A percentile compares a stretch with the other conserved stretches of the same genome.
phyloP scores from a whole-genome alignment of 345 rosid genomes.

The Anastatica hierochuntica region DNA sequence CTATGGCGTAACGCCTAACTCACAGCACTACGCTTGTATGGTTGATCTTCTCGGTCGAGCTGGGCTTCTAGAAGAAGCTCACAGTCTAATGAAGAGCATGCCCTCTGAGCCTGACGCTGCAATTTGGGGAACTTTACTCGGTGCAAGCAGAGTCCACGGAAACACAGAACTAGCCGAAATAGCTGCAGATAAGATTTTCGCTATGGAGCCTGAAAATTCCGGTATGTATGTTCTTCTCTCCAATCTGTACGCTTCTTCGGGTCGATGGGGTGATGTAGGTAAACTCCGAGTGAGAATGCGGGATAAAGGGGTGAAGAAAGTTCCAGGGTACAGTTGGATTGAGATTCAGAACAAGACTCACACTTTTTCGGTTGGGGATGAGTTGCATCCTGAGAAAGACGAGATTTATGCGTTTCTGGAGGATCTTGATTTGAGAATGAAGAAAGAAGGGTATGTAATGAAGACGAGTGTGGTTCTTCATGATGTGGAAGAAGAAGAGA shows the following conservation, averaged over 20 bases:
- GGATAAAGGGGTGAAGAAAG: constrained; percentile 54
- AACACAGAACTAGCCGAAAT: constrained; percentile 50
- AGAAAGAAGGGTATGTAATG: constrained; percentile 44
- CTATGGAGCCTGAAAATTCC: constrained; percentile 58
- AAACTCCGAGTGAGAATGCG: constrained; percentile 53
- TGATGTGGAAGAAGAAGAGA: constrained; percentile 75
- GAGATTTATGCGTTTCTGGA: constrained; percentile 47
- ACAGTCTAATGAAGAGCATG: constrained; percentile 42
- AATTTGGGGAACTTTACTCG: constrained; percentile 75
- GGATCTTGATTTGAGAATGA: constrained; percentile 52
- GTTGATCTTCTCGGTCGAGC: constrained; percentile 74
- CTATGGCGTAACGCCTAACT: constrained; percentile 45
- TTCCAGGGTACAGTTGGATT: constrained; percentile 59
- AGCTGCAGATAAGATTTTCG: constrained; percentile 50
- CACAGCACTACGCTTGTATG: constrained; percentile 61
- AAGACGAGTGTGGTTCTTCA: constrained; percentile 54
- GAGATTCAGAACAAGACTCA: constrained; percentile 57
- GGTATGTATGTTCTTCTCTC: constrained; percentile 75
- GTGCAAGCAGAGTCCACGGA: constrained; percentile 65
- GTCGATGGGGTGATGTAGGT: constrained; percentile 57
- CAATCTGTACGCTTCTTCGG: constrained; percentile 53
- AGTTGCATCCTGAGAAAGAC: constrained; percentile 45
- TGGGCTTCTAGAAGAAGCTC: constrained; percentile 53
- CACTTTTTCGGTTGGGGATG: constrained; percentile 50
- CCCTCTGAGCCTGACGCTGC: constrained; percentile 64